Conservation (phyloP, 164 flowering plant genomes). For the Macadamia integrifolia region DNA sequence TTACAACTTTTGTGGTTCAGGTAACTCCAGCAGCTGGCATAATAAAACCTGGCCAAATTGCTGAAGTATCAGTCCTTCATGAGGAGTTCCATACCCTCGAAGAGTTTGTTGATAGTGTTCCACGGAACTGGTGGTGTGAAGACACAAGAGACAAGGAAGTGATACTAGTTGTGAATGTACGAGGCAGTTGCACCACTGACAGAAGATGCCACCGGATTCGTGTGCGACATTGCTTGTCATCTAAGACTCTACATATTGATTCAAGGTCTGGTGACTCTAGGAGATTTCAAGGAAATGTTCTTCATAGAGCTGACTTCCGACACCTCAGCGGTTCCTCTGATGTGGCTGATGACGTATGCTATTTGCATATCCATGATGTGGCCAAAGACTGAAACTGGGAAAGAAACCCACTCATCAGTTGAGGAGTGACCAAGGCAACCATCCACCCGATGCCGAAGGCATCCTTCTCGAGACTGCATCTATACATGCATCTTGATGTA, state of each 20-base stretch:
- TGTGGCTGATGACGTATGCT: constrained; percentile 41
- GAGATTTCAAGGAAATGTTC: constrained; percentile 31
- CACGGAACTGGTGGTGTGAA: constrained; percentile 88
- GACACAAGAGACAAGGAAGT: constrained; percentile 88
- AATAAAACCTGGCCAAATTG: constrained; percentile 53
- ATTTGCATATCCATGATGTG: constrained; percentile 39
- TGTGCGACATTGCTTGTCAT: constrained; percentile 57
- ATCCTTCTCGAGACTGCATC: not conserved
- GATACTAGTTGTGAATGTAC: constrained; percentile 36
- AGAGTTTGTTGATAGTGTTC: constrained; percentile 71
- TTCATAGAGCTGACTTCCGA: constrained; percentile 51
- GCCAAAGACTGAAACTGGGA: not conserved
- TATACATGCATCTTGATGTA: constrained; percentile 10
- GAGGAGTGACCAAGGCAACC: not conserved
- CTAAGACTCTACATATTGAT: constrained; percentile 29
- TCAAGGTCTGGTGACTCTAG: constrained; percentile 29
- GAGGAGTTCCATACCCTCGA: constrained; percentile 60
- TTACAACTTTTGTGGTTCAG: constrained; percentile 23
- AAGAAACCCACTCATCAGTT: not conserved
- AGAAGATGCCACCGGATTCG: constrained; percentile 38
- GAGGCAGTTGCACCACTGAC: constrained; percentile 50
- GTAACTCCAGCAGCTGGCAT: constrained; percentile 76
- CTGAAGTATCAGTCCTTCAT: constrained; percentile 65
- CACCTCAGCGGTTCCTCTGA: constrained; percentile 40
- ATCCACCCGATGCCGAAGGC: not conserved